Conservation (phyloP, 352 stramenopile genomes). For the Pythium grandisporangium region DNA sequence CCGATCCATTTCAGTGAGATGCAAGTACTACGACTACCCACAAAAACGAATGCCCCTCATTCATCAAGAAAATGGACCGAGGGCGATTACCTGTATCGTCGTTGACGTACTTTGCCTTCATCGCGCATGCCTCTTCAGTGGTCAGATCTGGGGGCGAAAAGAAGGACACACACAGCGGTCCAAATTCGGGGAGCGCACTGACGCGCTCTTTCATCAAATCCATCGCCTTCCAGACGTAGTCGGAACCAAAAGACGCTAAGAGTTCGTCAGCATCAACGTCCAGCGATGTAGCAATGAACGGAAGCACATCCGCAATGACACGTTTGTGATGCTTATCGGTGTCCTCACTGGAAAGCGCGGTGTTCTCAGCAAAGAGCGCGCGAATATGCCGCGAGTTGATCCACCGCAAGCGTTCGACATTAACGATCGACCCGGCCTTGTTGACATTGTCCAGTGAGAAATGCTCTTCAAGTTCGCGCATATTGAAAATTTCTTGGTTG, state of each 20-base stretch:
- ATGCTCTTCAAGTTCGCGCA: conserved; percentile 85
- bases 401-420: conserved; percentile 79
- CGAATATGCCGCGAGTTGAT: conserved; percentile 87
- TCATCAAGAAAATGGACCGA: too few relatives aligned
- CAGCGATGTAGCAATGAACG: conserved; percentile 47
- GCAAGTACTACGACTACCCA: too few relatives aligned
- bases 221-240: conserved; percentile 72
- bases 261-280: conserved; percentile 22
- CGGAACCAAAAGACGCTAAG: conserved; percentile 37
- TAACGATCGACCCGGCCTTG: conserved; percentile 84
- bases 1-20: too few relatives aligned
- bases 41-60: too few relatives aligned
- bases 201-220: conserved; percentile 85
- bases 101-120: conserved; percentile 73
- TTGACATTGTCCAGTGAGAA: conserved; percentile 86
- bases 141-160: conserved; percentile 49
- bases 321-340: conserved; percentile 23
- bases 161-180: conserved; percentile 64
- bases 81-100: conserved; percentile 38
- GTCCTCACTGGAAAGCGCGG: conserved; percentile 16
- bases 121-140: conserved; percentile 33
- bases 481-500: conserved; percentile 95
- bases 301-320: conserved; percentile 53
- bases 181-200: conserved; percentile 70
- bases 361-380: conserved; percentile 49